Conservation (phyloP, 169 alveolate genomes). For the Cryptosporidium bovis region DNA sequence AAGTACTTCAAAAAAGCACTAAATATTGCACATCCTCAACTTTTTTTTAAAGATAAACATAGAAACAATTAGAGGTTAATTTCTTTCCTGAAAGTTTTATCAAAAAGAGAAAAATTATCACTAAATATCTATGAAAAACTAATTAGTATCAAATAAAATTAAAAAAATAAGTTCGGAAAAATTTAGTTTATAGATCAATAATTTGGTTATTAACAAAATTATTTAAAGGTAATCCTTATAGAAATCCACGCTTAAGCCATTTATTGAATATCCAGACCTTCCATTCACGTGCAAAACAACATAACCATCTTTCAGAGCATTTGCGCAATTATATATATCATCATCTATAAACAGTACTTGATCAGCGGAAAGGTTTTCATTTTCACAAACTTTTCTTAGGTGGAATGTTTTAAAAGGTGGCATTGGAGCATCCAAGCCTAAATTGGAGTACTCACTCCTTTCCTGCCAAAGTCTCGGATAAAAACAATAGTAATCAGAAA, state of each 20-base stretch:
- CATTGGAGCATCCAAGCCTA: conserved; percentile 52
- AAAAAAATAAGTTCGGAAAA: conserved; percentile 1
- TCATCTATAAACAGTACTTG: conserved; percentile 67
- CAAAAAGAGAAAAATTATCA: no score
- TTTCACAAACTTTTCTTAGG: conserved; percentile 7
- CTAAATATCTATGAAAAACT: no score
- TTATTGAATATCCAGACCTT: conserved; percentile 35
- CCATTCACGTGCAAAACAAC: conserved; percentile 49
- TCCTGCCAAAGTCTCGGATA: conserved; percentile 69
- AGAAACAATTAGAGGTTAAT: no score
- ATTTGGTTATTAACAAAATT: not conserved
- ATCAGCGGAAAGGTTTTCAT: not conserved
- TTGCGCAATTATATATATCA: conserved; percentile 32
- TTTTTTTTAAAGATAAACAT: no score
- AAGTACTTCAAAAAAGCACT: no score
- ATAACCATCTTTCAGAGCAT: conserved; percentile 53
- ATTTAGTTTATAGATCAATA: not conserved
- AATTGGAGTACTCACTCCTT: not conserved
- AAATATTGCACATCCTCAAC: no score
- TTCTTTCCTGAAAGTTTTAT: no score
- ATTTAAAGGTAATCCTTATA: conserved; percentile 11
- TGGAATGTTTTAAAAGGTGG: conserved; percentile 49
- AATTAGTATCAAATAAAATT: not conserved
- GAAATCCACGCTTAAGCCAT: conserved; percentile 3
- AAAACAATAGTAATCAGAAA: conserved; percentile 18